A percentile compares a stretch with the other conserved stretches of the same genome.
Evolutionary conservation across 2,329 filamentous ascomycete species (phyloP).

Genomic region (Xylaria sp.): DNA sequence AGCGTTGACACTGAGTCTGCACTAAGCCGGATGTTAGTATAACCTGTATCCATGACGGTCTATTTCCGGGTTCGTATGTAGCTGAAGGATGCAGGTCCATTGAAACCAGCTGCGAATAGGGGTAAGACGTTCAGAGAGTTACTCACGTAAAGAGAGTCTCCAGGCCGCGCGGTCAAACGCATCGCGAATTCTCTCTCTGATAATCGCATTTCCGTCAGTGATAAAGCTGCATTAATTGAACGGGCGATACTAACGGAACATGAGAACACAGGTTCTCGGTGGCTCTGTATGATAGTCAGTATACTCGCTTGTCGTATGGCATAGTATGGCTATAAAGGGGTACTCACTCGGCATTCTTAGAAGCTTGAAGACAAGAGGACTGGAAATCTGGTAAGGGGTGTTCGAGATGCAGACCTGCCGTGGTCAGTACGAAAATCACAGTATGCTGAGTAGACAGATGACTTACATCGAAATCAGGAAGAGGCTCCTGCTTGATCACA

Average conservation of each 20-base stretch:
- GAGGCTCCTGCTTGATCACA: constrained; percentile 74
- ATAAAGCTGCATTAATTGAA: not conserved
- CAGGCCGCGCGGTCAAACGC: constrained; percentile 66
- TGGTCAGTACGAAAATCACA: not conserved
- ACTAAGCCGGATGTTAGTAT: constrained; percentile 32
- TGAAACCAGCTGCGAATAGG: not conserved
- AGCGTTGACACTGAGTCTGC: constrained; percentile 82
- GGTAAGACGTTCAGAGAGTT: not conserved
- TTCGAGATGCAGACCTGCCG: constrained; percentile 64
- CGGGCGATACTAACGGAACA: constrained; percentile 88
- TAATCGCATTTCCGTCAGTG: not conserved
- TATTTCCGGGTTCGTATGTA: not conserved
- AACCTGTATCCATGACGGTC: not conserved
- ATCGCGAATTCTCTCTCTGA: constrained; percentile 18
- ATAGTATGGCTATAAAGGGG: not conserved
- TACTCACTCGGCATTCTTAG: constrained; percentile 57
- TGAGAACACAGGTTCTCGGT: constrained; percentile 80
- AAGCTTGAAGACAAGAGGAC: constrained; percentile 85
- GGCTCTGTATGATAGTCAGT: constrained; percentile 41
- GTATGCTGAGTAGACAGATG: not conserved
- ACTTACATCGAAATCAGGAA: constrained; percentile 55
- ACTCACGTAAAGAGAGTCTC: constrained; percentile 69
- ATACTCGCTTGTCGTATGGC: not conserved
- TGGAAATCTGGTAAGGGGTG: constrained; percentile 74
- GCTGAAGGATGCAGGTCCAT: not conserved